Evolutionary conservation across 2,329 filamentous ascomycete genomes (phyloP), one percentile per base, ranked within the genome.

Genomic region (Teratosphaeria epicoccoides): DNA sequence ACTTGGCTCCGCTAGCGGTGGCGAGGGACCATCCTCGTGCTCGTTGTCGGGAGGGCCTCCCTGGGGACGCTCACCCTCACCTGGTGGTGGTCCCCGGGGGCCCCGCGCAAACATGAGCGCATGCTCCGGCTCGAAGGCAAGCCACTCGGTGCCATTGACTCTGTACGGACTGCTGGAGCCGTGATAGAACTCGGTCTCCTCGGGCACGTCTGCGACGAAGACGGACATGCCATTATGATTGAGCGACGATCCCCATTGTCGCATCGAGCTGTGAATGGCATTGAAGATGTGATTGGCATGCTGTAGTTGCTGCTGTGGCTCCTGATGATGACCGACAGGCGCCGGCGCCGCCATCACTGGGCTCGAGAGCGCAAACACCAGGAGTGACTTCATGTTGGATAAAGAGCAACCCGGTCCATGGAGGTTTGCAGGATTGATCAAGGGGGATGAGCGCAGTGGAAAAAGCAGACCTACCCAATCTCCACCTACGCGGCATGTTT

Each of bases 101-200:
- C 60, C 57, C 17, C 66, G 64, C 43, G 84, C 81, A 67, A 89
- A 88, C 2, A 73, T 63, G 57, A 84, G 73, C 0, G 85, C 82
- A 66, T 89, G 86, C 59, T 89, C 85, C 3, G 84, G 76, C 64
- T 89, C 85, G 61, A 88, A 89, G 0, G 86, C 85, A 1, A 89
- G 71, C 84, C 85, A 88, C 60, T 88, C 82, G 2, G 74, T 76
- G 0, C 73, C 76, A 2, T 68, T 65, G 0, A 85, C 74, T 0
- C 73, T 70, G 1, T 75, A 66, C 0, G 70, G 58, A 0, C 61
- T 64, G 7, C 57, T 58, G 0, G 74, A 76, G 11, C 86, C 85
- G 62, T 89, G 85, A 60, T 88, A 87, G 9, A 88, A 66, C 29
- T 82, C 69, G 0, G 81, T 84, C 2, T 81, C 83, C 17, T 72